Conservation (phyloP, 2,329 filamentous ascomycete species). For the Blastomyces gilchristii region DNA sequence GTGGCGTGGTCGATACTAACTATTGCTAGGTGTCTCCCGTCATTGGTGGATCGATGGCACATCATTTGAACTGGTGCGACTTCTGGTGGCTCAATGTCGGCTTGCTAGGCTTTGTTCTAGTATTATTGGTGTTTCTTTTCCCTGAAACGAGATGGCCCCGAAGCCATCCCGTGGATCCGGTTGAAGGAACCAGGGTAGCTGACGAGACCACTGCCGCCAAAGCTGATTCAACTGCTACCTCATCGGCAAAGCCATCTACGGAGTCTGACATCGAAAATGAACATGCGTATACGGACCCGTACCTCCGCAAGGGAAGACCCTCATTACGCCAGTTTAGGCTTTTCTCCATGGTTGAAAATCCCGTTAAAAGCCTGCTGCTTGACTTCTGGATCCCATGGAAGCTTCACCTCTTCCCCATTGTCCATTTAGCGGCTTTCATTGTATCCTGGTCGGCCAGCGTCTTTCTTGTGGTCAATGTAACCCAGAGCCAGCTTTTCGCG, state of each 20-base stretch:
- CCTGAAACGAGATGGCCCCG: slow-evolving; percentile 55
- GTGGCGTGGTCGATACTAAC: neutral
- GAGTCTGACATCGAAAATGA: slow-evolving; percentile 15
- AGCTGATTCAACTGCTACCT: neutral
- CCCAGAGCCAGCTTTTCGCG: slow-evolving; percentile 45
- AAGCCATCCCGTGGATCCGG: slow-evolving; percentile 22
- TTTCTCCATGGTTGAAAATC: slow-evolving; percentile 41
- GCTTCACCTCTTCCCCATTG: slow-evolving; percentile 52
- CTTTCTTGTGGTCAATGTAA: slow-evolving; percentile 54
- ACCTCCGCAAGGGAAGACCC: slow-evolving; percentile 47
- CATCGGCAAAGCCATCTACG: slow-evolving; percentile 11
- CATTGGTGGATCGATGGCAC: slow-evolving; percentile 51
- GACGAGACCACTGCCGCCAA: slow-evolving; percentile 1
- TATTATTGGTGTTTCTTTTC: slow-evolving; percentile 50
- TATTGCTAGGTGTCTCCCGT: slow-evolving; percentile 42
- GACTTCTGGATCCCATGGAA: slow-evolving; percentile 55
- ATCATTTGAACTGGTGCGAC: slow-evolving; percentile 48
- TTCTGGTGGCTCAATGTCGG: slow-evolving; percentile 59
- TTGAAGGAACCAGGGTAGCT: neutral
- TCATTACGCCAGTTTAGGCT: slow-evolving; percentile 47
- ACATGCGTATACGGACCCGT: slow-evolving; percentile 40
- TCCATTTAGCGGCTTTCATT: slow-evolving; percentile 52
- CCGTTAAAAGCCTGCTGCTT: slow-evolving; percentile 35
- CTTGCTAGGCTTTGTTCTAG: slow-evolving; percentile 40
- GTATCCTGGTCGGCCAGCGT: slow-evolving; percentile 50